Evolutionary conservation across 306 rosid species (phyloP).

Genomic region (Cicer bijugum): DNA sequence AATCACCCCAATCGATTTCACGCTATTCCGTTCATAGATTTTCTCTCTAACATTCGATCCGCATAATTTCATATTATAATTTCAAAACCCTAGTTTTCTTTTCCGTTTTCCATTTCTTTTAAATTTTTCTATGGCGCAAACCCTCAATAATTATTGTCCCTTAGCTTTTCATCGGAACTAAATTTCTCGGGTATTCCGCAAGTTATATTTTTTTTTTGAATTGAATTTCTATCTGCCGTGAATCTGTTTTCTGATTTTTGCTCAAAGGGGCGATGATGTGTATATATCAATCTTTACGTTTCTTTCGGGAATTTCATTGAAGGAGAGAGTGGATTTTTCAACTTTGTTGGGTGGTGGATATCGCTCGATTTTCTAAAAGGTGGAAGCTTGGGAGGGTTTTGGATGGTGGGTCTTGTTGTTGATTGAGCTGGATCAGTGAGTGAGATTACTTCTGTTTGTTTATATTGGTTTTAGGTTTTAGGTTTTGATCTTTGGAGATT

Average conservation of each 20-base stretch:
- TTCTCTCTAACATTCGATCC: conserved; percentile 55
- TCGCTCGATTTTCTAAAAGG: conserved; percentile 41
- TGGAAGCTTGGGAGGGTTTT: conserved; percentile 46
- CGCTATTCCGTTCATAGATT: conserved; percentile 26
- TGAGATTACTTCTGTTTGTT: conserved; percentile 40
- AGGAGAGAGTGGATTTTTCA: conserved; percentile 36
- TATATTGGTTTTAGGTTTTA: conserved; percentile 41
- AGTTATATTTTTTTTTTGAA: conserved; percentile 13
- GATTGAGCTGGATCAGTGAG: conserved; percentile 63
- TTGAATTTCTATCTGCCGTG: conserved; percentile 33
- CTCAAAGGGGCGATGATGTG: conserved; percentile 39
- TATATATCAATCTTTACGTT: conserved; percentile 40
- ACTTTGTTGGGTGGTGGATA: conserved; percentile 37
- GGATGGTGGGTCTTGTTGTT: conserved; percentile 49
- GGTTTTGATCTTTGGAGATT: conserved; percentile 42
- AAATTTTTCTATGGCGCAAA: conserved; percentile 46
- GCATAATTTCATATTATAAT: conserved; percentile 32
- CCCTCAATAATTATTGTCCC: conserved; percentile 51
- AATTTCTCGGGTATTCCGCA: conserved; percentile 34
- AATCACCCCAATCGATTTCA: conserved; percentile 36
- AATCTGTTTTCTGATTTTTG: conserved; percentile 45
- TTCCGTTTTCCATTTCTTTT: not conserved
- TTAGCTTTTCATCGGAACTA: conserved; percentile 42
- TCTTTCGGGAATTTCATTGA: conserved; percentile 41
- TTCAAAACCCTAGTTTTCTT: conserved; percentile 57